Evolutionary conservation across 2,329 filamentous ascomycete species (phyloP), one percentile per base, ranked within the genome.

Genomic region (Verticillium nubilum): DNA sequence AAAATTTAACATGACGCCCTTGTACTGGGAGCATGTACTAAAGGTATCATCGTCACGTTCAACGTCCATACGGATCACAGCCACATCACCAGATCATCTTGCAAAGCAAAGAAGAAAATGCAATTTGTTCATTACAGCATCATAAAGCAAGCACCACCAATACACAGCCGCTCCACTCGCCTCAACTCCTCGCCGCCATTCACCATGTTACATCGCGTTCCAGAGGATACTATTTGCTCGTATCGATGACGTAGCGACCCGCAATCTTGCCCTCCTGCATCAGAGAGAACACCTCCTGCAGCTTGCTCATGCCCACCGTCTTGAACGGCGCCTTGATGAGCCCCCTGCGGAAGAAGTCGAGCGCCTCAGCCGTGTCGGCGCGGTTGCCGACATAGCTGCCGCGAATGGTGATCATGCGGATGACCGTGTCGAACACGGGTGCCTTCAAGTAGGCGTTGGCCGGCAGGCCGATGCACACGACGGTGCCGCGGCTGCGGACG

Each of bases 311-410:
- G 15, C 92, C 91, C 58, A 92, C 86, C 7, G 85, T 84, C 87
- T 97, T 96, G 85, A 84, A 95, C 7, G 94, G 94, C 5, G 87
- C 87, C 71, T 91, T 89, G 82, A 98, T 93, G 64, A 96, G 77
- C 17, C 94, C 94, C 25, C 89, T 83, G 60, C 83, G 79, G 81
- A 86, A 97, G 80, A 97, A 97, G 66, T 97, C 93, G 63, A 98
- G 81, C 2, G 94, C 93, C 80, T 98, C 94, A 58, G 87, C 85
- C 1, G 87, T 89, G 73, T 98, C 94, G 72, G 89, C 87, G 66
- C 94, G 86, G 80, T 96, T 97, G 60, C 94, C 94, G 66, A 98
- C 94, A 72, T 97, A 97, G 67, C 87, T 92, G 62, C 93, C 93
- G 80, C 91, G 91, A 81, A 98, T 97, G 68, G 77, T 87, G 78